Evolutionary conservation across 2,329 filamentous ascomycete species (phyloP), one percentile per base, ranked within the genome.

Genomic region (Cytospora paraplurivora): DNA sequence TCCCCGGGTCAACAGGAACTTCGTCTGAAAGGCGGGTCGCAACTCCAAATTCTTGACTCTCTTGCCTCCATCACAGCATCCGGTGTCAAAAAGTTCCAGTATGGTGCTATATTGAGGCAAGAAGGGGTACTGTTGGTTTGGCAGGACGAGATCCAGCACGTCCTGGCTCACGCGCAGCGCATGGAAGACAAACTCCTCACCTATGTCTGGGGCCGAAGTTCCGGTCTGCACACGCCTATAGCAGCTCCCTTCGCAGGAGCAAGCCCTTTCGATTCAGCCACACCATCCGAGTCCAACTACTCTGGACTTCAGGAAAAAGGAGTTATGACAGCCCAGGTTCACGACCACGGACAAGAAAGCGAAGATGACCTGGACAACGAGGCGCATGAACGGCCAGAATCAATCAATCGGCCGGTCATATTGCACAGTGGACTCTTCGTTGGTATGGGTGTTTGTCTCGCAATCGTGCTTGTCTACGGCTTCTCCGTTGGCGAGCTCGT

Each of bases 21-120:
- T 34, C 71, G 73, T 50, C 73, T 79, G 62, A 74, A 73, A 44
- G 73, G 75, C 57, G 78, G 79, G 4, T 79, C 76, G 50, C 75
- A 77, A 59, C 71, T 81, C 5, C 79, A 81, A 63, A 73, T 82
- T 34, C 72, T 79, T 56, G 78, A 81, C 41, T 80, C 76, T 1
- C 72, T 81, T 56, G 71, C 71, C 7, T 73, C 72, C 6, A 72
- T 74, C 34, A 73, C 76, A 33, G 73, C 75, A 15, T 74, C 77
- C 4, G 75, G 71, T 32, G 73, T 79, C 47, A 79, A 75, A 64
- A 78, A 76, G 65, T 78, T 76, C 62, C 76, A 78, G 59, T 79
- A 78, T 63, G 75, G 75, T 15, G 78, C 77, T 58, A 71, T 80
- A n/a, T 73, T 77, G 53, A 71, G 77, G 44, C 74, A 77, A 35